Conservation (phyloP, 2,329 filamentous ascomycete species). For the Septoria petroselini region DNA sequence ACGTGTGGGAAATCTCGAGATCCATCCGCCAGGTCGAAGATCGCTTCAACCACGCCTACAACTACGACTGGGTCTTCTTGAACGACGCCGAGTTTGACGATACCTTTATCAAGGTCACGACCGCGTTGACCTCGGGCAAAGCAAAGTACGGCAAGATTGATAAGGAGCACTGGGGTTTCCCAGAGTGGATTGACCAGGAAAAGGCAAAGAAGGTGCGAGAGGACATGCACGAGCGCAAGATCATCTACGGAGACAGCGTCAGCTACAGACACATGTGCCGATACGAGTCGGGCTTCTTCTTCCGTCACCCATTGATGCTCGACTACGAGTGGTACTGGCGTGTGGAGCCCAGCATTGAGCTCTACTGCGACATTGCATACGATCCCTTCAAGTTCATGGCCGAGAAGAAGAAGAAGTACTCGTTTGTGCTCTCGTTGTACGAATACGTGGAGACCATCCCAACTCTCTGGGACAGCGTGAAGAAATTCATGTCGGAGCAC, state of each 20-base stretch:
- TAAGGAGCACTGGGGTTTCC: conserved; percentile 95
- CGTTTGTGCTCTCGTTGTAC: conserved; percentile 90
- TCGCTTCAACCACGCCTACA: conserved; percentile 92
- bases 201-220: conserved; percentile 86
- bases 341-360: conserved; percentile 93
- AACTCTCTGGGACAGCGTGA: conserved; percentile 90
- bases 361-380: conserved; percentile 93
- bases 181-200: conserved; percentile 90
- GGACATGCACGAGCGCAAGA: conserved; percentile 90
- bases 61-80: conserved; percentile 99
- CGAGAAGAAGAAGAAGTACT: conserved; percentile 97
- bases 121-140: conserved; percentile 84
- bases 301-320: conserved; percentile 86
- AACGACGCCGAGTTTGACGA: conserved; percentile 95
- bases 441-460: conserved; percentile 96
- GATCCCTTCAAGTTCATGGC: conserved; percentile 97
- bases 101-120: conserved; percentile 88
- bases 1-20: conserved; percentile 94
- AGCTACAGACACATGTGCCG: conserved; percentile 99
- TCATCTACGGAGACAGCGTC: conserved; percentile 96
- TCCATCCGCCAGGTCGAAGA: conserved; percentile 97
- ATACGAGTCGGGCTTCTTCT: conserved; percentile 99
- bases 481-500: conserved; percentile 87
- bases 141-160: conserved; percentile 88
- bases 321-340: conserved; percentile 99